phyloP scores from a whole-genome alignment of 768 basidiomycete species.

The Podaxis pistillaris region DNA sequence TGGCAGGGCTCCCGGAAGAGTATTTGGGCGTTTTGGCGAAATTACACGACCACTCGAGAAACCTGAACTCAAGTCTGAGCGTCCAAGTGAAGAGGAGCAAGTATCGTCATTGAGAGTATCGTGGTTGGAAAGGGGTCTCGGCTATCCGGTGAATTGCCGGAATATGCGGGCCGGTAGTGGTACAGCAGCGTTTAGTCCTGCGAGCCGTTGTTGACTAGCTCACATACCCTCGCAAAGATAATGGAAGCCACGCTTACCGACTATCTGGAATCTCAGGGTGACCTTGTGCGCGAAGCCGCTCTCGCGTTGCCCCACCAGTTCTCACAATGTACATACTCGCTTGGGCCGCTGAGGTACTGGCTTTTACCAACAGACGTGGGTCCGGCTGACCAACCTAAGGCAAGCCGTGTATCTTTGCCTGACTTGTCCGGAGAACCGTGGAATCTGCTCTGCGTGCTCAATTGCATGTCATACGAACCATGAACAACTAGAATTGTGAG shows the following conservation, averaged over 20 bases:
- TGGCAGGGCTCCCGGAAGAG: too few relatives aligned
- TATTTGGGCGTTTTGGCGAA: background rate
- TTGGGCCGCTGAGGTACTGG: conserved; percentile 52
- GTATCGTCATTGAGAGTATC: background rate
- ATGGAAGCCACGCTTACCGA: conserved; percentile 43
- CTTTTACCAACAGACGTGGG: conserved; percentile 4
- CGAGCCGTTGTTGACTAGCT: background rate
- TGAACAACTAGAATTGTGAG: conserved; percentile 78
- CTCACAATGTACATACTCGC: conserved; percentile 60
- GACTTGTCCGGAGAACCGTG: conserved; percentile 65
- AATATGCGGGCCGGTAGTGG: conserved; percentile 1
- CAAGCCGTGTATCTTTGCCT: conserved; percentile 84
- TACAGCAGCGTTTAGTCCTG: background rate
- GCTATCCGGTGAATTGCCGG: conserved; percentile 4
- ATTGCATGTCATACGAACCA: conserved; percentile 86
- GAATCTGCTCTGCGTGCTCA: conserved; percentile 81
- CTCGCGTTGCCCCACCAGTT: conserved; percentile 65
- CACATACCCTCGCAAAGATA: background rate
- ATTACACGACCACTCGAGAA: background rate
- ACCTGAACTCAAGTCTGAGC: background rate
- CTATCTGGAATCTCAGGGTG: conserved; percentile 45
- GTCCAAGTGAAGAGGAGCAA: background rate
- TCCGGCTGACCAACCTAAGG: conserved; percentile 29
- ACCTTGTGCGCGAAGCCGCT: conserved; percentile 48
- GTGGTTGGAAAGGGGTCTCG: background rate